Conservation (phyloP, 2,329 filamentous ascomycete genomes). For the Aspergillus persii region DNA sequence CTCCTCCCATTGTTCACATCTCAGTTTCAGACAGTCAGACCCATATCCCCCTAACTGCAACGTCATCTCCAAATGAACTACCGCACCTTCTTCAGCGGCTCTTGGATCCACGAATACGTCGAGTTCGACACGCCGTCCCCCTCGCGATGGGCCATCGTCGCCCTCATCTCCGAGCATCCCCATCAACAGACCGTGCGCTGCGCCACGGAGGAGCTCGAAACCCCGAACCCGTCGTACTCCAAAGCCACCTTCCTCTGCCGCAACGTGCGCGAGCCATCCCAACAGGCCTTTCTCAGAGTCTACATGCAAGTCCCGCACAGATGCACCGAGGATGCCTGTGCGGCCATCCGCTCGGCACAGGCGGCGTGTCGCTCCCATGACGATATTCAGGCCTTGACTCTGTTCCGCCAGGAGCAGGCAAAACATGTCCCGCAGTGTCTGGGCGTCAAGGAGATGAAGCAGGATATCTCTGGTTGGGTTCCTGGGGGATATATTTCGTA, state of each 20-base stretch:
- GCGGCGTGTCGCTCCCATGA: not conserved
- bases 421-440: not conserved
- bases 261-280: not conserved
- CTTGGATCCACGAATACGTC: not conserved
- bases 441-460: not conserved
- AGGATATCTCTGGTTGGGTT: not conserved
- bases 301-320: not conserved
- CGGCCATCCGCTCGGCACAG: not conserved
- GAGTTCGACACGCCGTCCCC: not conserved
- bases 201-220: not conserved
- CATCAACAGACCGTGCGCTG: not conserved
- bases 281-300: not conserved
- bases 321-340: not conserved
- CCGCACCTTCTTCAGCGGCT: not conserved
- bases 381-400: not conserved
- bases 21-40: not conserved
- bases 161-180: not conserved
- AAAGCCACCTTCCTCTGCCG: not conserved
- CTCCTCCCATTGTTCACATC: not conserved
- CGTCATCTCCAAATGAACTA: not conserved
- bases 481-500: not conserved
- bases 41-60: too few relatives aligned
- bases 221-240: not conserved
- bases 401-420: not conserved
- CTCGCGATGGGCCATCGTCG: not conserved